phyloP scores from a whole-genome alignment of 2,329 filamentous ascomycete species.

The Apiospora aurea region DNA sequence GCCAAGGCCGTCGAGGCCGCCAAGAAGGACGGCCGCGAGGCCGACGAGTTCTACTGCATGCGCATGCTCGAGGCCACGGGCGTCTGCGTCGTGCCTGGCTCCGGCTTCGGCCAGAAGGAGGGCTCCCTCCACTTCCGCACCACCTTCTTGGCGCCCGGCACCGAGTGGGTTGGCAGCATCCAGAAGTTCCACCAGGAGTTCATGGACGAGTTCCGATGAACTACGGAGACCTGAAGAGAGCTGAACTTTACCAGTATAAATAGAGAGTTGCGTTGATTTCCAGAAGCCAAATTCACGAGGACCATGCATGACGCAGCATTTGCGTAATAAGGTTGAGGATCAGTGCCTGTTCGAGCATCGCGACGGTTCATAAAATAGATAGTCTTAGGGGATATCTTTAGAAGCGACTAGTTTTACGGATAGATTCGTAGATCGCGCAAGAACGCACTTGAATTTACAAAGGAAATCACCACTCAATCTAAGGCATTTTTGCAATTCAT shows the following conservation, averaged over 20 bases:
- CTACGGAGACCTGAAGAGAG: not conserved
- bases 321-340: not conserved
- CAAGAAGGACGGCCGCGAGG: slow-evolving; percentile 70
- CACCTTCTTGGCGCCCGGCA: slow-evolving; percentile 94
- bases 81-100: slow-evolving; percentile 91
- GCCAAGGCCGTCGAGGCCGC: slow-evolving; percentile 80
- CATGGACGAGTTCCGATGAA: slow-evolving; percentile 77
- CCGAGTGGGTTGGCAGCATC: slow-evolving; percentile 89
- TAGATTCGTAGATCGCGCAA: not conserved
- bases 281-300: not conserved
- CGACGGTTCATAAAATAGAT: not conserved
- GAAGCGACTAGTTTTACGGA: not conserved
- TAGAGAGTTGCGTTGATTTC: not conserved
- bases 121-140: slow-evolving; percentile 93
- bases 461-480: not conserved
- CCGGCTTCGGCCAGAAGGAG: slow-evolving; percentile 93
- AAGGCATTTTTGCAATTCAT: not conserved
- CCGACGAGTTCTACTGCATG: slow-evolving; percentile 96
- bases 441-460: slow-evolving; percentile 6
- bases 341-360: slow-evolving; percentile 11
- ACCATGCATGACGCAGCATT: slow-evolving; percentile 3
- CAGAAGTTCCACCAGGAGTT: slow-evolving; percentile 92
- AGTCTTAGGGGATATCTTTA: not conserved
- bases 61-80: slow-evolving; percentile 91
- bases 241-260: slow-evolving; percentile 23